Evolutionary conservation across 1,139 yeast species (phyloP), one percentile per base, ranked within the genome.

Genomic region (Yarrowia galli): DNA sequence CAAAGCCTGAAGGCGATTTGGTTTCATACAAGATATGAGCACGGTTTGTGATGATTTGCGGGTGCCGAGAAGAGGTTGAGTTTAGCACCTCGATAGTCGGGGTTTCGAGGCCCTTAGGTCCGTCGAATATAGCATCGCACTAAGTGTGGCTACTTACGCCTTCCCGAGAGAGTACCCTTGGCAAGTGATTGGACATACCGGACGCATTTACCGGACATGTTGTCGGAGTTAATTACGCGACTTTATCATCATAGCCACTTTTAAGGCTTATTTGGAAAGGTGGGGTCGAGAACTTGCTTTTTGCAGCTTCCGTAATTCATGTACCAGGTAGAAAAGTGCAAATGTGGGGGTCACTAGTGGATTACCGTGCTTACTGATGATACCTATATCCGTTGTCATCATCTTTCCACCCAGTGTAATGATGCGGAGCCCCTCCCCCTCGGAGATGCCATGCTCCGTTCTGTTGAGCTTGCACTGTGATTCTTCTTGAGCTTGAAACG

Each of bases 221-320:
- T 3, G n/a, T 46, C 51, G 16, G 38, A 28, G 53, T 28, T 28
- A 28, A 28, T 48, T n/a, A 48, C 53, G 53, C 53, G 53, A 48
- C 53, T 48, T 48, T 23, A 7, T 23, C 20, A 2, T n/a, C 15
- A n/a, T 12, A 8, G 28, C 22, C 48, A 10, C 48, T 20, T 28
- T 10, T 1, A 22, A 48, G 23, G 53, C 28, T 28, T n/a, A 48
- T n/a, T 28, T 13, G 7, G 20, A 25, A 28, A 42, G 18, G 20
- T 36, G 18, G 53, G 53, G 53, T 36, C 16, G 28, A 6, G 10
- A 9, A 10, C 15, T 46, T 23, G 35, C 51, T 46, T 46, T 23
- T 23, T 16, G 15, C 46, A 18, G 46, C 51, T 15, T 25, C 51
- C 13, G 20, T 15, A 20, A 20, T 20, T 2, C 18, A 40, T 40